Base-by-base conservation (phyloP, 768 basidiomycete genomes). In the Leccinum subtestaceum region DNA sequence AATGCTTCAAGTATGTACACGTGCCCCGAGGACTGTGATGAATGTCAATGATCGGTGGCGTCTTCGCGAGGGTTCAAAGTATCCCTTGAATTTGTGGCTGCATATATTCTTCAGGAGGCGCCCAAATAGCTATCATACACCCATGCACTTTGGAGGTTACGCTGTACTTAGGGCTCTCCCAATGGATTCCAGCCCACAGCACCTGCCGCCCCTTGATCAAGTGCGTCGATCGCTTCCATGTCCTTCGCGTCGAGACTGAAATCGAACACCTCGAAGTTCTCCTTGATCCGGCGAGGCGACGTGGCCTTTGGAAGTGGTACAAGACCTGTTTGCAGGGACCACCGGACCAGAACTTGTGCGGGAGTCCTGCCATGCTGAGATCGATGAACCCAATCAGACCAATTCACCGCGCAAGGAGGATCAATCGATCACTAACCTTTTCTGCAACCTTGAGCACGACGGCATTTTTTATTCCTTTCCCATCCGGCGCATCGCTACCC, bases 101-200 rank as follows among this genome's bases (percentile, higher is more conserved):
- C 34, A 5, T 13, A 34, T 34, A 34, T 2, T 34, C 11, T 17
- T 38, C 36, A 38, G 36, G 15, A 38, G 36, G 36, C 36, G 15
- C 36, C 38, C 38, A 17, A 19, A 43, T 43, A 43, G 5, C 40
- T 19, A 43, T 19, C 40, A 19, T 43, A 43, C 10, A 43, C n/a
- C n/a, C 38, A n/a, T 21, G 19, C 5, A 13, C 21, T 45, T 11
- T 17, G 46, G 45, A 23, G 7, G 7, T 47, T 12, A 47, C 0
- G n/a, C n/a, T 19, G 5, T 11, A 45, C 43, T 43, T 46, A 71
- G 15, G 25, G 31, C 32, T 60, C 58, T 61, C 86, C 78, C 7
- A 93, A 82, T 1, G 92, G 91, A 63, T 95, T 92, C 94, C 93
- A 95, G 57, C 81, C 86, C 50, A 89, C 76, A 0, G 87, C 85